Evolutionary conservation across 2,329 filamentous ascomycete genomes (phyloP).

Genomic region (Phoma sp.): DNA sequence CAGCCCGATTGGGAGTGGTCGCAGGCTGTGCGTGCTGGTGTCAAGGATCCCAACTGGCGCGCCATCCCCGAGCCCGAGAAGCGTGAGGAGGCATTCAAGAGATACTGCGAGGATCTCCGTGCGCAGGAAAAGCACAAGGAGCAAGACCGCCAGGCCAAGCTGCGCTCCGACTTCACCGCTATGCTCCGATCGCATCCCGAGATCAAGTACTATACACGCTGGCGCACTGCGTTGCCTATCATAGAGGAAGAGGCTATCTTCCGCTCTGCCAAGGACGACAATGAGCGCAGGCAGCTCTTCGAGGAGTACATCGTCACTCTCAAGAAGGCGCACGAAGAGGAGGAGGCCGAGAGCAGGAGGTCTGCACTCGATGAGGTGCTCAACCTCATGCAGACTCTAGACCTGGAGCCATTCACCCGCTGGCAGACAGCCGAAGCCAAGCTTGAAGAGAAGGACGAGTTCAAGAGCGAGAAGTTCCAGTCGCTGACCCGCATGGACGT

Average conservation of each 20-base stretch:
- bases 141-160: slow-evolving; percentile 88
- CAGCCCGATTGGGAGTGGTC: slow-evolving; percentile 94
- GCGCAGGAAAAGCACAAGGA: slow-evolving; percentile 92
- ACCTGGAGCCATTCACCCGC: slow-evolving; percentile 90
- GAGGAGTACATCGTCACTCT: slow-evolving; percentile 90
- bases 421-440: slow-evolving; percentile 89
- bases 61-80: slow-evolving; percentile 92
- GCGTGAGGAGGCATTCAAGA: slow-evolving; percentile 88
- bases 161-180: slow-evolving; percentile 89
- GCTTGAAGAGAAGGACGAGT: slow-evolving; percentile 77
- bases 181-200: slow-evolving; percentile 97
- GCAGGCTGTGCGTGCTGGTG: slow-evolving; percentile 81
- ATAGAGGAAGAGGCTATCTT: slow-evolving; percentile 96
- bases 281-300: slow-evolving; percentile 86
- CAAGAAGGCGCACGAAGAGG: slow-evolving; percentile 78
- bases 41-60: slow-evolving; percentile 90
- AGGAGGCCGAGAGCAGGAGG: slow-evolving; percentile 74
- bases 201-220: slow-evolving; percentile 95
- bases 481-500: slow-evolving; percentile 86
- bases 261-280: slow-evolving; percentile 84
- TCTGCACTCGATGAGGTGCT: slow-evolving; percentile 84
- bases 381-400: slow-evolving; percentile 76
- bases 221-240: slow-evolving; percentile 93
- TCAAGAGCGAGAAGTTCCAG: slow-evolving; percentile 83
- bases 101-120: slow-evolving; percentile 89